A percentile compares a stretch with the other conserved stretches of the same genome.
These are phyloP conservation scores for Flagelloscypha sp. DNA, from an alignment of 768 basidiomycete genomes.

Conservation along the genomic window DNA sequence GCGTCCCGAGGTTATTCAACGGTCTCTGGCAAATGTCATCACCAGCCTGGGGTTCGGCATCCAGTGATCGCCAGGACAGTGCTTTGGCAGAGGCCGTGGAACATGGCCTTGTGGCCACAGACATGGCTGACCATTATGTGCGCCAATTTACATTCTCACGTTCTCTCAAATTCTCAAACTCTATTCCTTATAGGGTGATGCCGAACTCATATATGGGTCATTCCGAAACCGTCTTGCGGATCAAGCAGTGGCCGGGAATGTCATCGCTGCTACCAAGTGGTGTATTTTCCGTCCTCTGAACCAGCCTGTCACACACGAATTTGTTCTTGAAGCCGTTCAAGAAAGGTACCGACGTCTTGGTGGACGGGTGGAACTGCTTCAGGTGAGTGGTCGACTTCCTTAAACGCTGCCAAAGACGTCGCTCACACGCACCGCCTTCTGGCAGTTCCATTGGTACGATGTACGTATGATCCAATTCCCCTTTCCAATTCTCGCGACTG, in stretches of 20 bases:
- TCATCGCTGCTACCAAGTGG: conserved; percentile 81
- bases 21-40: conserved; percentile 85
- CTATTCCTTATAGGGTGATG: conserved; percentile 9
- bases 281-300: conserved; percentile 58
- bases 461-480: no score
- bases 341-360: conserved; percentile 68
- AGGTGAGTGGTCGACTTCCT: conserved; percentile 32
- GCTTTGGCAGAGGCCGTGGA: conserved; percentile 5
- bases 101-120: conserved; percentile 9
- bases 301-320: conserved; percentile 35
- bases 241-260: conserved; percentile 21
- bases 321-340: conserved; percentile 54
- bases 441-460: conserved; percentile 82
- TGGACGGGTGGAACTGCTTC: conserved; percentile 57
- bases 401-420: background rate
- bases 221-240: conserved; percentile 42
- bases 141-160: background rate
- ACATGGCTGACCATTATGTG: conserved; percentile 14
- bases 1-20: conserved; percentile 59
- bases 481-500: background rate
- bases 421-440: conserved; percentile 1
- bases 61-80: conserved; percentile 4
- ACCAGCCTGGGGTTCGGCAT: conserved; percentile 75
- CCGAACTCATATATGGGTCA: conserved; percentile 47
- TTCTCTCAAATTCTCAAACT: background rate